phyloP scores from a whole-genome alignment of 176 grass and related monocot genomes.

The Bothriochloa decipiens region DNA sequence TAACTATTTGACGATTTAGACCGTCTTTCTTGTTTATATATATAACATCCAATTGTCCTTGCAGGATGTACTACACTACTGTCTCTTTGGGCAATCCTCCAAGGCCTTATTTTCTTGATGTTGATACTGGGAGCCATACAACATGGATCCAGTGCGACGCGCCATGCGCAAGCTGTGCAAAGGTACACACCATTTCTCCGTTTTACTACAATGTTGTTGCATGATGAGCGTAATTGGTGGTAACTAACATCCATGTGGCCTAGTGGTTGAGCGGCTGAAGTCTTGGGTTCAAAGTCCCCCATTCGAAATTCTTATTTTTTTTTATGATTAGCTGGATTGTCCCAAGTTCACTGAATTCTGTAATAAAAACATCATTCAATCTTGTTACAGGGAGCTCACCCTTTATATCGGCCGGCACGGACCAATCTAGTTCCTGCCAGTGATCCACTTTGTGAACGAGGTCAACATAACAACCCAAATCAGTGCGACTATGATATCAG shows the following conservation, averaged over 20 bases:
- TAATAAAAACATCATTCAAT: neutral
- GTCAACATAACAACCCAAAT: slow-evolving; percentile 58
- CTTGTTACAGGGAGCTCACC: slow-evolving; percentile 74
- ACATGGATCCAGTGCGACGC: slow-evolving; percentile 92
- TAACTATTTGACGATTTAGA: neutral
- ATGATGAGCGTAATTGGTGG: neutral
- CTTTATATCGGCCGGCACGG: slow-evolving; percentile 64
- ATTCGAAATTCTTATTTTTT: neutral
- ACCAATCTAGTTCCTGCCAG: slow-evolving; percentile 51
- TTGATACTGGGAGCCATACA: slow-evolving; percentile 82
- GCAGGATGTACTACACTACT: slow-evolving; percentile 88
- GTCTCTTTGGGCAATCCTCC: slow-evolving; percentile 77
- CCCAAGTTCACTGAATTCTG: slow-evolving; percentile 8
- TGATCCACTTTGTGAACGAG: slow-evolving; percentile 59
- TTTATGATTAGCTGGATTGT: neutral
- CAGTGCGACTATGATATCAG: slow-evolving; percentile 84
- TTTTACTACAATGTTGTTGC: neutral
- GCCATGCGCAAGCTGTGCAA: slow-evolving; percentile 76
- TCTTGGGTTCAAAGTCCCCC: neutral
- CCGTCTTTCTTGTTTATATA: neutral
- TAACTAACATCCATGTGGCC: neutral
- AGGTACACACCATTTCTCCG: slow-evolving; percentile 48
- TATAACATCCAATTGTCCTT: slow-evolving; percentile 12
- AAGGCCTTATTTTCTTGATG: slow-evolving; percentile 75
- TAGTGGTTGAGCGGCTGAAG: neutral